phyloP scores from a whole-genome alignment of 1,284 basidiomycete species.

The Caloboletus firmus region DNA sequence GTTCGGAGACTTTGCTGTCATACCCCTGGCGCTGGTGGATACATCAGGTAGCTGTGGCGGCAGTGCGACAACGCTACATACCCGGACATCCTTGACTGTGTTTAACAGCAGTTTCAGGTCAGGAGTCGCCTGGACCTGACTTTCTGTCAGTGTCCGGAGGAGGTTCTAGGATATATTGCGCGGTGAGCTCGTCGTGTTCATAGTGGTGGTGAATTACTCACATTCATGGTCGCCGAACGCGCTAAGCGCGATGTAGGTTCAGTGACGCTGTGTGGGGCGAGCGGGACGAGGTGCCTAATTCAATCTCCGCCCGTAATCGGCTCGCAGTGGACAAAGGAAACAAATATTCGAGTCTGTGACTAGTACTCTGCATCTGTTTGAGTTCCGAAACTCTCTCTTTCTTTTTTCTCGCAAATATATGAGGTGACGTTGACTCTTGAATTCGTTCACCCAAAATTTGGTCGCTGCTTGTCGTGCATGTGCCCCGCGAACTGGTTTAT shows the following conservation, averaged over 20 bases:
- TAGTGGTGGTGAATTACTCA: conserved; percentile 1
- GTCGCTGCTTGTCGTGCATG: not conserved
- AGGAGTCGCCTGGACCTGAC: conserved; percentile 56
- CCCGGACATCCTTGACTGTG: conserved; percentile 74
- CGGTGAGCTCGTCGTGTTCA: conserved; percentile 10
- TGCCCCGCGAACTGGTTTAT: not conserved
- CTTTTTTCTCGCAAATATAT: not conserved
- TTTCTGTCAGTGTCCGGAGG: conserved; percentile 71
- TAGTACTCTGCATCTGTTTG: too few species aligned
- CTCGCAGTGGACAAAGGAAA: not conserved
- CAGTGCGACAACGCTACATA: conserved; percentile 35
- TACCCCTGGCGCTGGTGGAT: conserved; percentile 51
- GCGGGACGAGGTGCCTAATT: conserved; percentile 36
- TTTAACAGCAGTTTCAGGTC: conserved; percentile 73
- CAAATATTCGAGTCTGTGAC: not conserved
- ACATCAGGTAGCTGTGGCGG: conserved; percentile 12
- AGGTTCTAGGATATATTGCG: conserved; percentile 56
- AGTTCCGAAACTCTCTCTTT: too few species aligned
- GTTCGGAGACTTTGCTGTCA: conserved; percentile 77
- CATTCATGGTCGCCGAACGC: conserved; percentile 31
- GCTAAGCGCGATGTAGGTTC: conserved; percentile 26
- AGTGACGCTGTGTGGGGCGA: conserved; percentile 35
- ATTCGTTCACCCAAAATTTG: not conserved
- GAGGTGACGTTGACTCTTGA: not conserved
- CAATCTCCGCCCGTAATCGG: conserved; percentile 37